Base-by-base conservation (phyloP, 164 flowering plant genomes). In the Dillenia suffruticosa region DNA sequence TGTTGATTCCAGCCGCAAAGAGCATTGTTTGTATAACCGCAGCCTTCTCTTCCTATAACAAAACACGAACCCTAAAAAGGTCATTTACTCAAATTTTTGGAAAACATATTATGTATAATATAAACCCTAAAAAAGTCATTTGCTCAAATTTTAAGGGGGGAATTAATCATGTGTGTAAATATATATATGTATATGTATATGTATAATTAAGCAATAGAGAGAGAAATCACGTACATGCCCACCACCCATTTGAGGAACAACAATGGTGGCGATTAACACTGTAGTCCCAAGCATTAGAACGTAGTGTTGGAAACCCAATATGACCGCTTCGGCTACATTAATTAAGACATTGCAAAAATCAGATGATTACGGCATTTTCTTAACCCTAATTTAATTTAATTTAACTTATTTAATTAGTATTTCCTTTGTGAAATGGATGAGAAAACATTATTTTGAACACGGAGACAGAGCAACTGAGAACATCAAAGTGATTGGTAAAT, bases 201-300 rank as follows among this genome's bases (percentile, higher is more conserved):
- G 5, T 32, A 32, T 32, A 32, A 32, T 32, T 5, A 32, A 26
- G 54, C 17, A 40, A 53, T 40, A 49, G 16, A 5, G 7, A 44
- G 17, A 46, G 51, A 16, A 47, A 43, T 26, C 44, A 44, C 77
- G 76, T 72, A 82, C 88, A 70, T 79, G 65, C 61, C 86, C 81
- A 26, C 93, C 93, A 9, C 93, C 93, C 93, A 87, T 87, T 45
- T 61, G 61, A 54, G 88, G 88, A 55, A 83, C 90, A 49, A 87
- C 58, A 9, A 75, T 64, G 51, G 84, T 64, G 5, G 88, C 62
- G 10, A 87, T 80, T 53, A 84, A 64, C 9, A 83, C 84, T 6
- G 78, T 73, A 9, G 88, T 81, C 24, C 93, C 93, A 11, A 87
- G 79, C 86, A 84, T 87, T 12, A 84, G 82, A 58, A 84, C 17